Evolutionary conservation across 768 basidiomycete species (phyloP), one percentile per base, ranked within the genome.

Genomic region (Lyophyllum semitale): DNA sequence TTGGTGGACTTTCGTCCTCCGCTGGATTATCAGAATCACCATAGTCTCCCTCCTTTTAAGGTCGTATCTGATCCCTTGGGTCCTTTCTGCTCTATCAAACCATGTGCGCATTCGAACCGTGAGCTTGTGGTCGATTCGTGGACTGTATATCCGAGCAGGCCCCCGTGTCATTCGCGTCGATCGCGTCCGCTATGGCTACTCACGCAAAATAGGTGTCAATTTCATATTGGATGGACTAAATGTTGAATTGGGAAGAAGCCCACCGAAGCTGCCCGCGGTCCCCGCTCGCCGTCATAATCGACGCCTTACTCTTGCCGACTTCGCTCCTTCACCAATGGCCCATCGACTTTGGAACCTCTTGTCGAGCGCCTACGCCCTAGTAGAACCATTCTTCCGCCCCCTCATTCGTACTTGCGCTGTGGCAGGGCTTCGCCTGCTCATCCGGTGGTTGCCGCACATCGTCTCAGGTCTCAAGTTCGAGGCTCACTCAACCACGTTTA

Each of bases 91-190:
- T 40, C 71, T 84, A 51, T 87, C 86, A n/a, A 78, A 79, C 44
- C 84, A 79, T 60, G 73, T 91, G 56, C 84, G 85, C 27, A 77
- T 91, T 30, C 82, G 84, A 37, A 90, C 87, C 66, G 79, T 91
- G 53, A 91, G 90, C 65, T 73, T 88, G 35, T 82, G 88, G 51
- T 93, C 90, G 18, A 83, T 93, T 55, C 85, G 89, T 50, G 90
- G 90, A 30, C 73, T 92, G 20, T 90, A 87, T 68, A 79, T 89
- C 57, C 79, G 82, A 43, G 75, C 73, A 27, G 84, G 85, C 26
- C 70, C 66, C 46, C 72, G 77, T 50, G 81, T 78, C 25, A 82
- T 82, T 72, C 79, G 77, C 27, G 76, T 87, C n/a, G 88, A 91
- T 54, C 84, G 90, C 50, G 81, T 93, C 43, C 81, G 84, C 48